Evolutionary conservation across 306 rosid species (phyloP), one percentile per base, ranked within the genome.

Genomic region (Herpetospermum pedunculosum): DNA sequence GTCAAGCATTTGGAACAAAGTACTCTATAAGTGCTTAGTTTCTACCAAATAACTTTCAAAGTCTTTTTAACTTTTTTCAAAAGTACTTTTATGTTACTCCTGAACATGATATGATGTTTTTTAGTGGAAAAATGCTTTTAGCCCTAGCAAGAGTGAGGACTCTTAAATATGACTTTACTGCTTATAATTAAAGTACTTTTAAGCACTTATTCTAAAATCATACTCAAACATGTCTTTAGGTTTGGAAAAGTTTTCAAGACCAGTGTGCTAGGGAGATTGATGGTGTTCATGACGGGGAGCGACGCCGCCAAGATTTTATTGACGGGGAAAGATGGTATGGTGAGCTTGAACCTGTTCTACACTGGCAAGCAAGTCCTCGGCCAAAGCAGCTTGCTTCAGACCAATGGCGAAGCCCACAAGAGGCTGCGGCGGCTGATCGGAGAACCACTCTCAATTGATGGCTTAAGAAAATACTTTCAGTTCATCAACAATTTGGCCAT

Each of bases 221-320:
- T 10, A 11, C 41, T 2, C 29, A 4, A 29, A 71, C 43, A 16
- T 2, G 13, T 7, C 7, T 15, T 16, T 48, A 92, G 98, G 79
- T 92, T 81, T 80, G 98, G 96, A 23, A 92, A 88, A 71, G 92
- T 92, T 72, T 92, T 89, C 88, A 92, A 92, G 88, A 82, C 84
- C 55, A 73, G 76, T 76, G 98, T 92, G 16, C 70, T 89, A 4
- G 96, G 98, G 54, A 88, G 97, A 80, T 85, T 85, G 77, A 86
- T 82, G 5, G 87, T 89, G 5, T 92, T 92, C 80, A 88, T 89
- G 98, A 92, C 96, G 15, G 92, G 97, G 48, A 92, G 92, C 53
- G 94, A 92, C 72, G 96, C 94, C 55, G 85, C 92, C 29, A 92
- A 92, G 85, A 85, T 88, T 47, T 57, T 89, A 79, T 75, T 92